Conservation (phyloP, 306 rosid genomes). For the Sesbania bispinosa region DNA sequence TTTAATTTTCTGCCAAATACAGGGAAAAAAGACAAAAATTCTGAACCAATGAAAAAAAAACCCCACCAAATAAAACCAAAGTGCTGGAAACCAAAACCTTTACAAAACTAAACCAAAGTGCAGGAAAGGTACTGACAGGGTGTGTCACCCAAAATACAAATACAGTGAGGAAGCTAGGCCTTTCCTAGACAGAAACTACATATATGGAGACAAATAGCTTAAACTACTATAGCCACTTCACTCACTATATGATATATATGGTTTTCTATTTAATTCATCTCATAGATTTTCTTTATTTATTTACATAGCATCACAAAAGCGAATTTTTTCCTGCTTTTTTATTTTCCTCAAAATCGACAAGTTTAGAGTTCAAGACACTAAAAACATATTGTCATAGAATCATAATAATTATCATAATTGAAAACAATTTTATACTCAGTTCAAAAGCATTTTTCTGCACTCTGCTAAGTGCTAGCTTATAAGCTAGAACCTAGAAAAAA, state of each 20-base stretch:
- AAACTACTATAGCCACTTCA: constrained; percentile 21
- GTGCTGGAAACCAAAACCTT: no score
- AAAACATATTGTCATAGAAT: not conserved
- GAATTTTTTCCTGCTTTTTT: no score
- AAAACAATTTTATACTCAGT: not conserved
- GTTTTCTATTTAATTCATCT: not conserved
- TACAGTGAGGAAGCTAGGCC: constrained; percentile 38
- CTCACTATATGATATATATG: not conserved
- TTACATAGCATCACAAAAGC: not conserved
- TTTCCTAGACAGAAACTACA: constrained; percentile 43
- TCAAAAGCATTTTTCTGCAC: not conserved
- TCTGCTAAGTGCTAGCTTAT: not conserved
- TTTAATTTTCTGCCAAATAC: no score
- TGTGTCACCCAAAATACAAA: no score
- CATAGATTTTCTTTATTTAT: not conserved
- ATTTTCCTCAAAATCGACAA: no score
- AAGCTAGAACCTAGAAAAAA: no score
- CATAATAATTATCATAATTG: not conserved
- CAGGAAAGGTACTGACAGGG: no score
- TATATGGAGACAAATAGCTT: constrained; percentile 62
- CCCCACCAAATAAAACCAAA: no score
- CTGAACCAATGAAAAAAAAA: no score
- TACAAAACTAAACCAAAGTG: no score
- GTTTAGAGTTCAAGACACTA: no score
- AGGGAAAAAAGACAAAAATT: no score